Base-by-base conservation (phyloP, 352 stramenopile genomes). In the Phytophthora macrochlamydospora region DNA sequence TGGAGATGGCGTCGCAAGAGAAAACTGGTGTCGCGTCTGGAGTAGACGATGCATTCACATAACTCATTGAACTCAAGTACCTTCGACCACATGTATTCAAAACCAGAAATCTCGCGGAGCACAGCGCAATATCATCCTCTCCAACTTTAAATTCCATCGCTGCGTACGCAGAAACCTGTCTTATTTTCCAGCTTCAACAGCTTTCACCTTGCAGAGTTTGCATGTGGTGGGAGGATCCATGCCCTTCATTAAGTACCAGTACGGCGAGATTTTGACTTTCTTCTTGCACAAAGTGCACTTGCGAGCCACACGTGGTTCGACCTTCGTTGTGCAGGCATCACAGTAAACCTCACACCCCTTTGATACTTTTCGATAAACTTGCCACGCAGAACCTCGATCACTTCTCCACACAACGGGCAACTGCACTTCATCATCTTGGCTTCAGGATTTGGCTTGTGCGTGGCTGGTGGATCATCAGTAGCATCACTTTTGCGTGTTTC, bases 1-100 rank as follows among this genome's bases (percentile, higher is more conserved):
- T 96, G 88, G 88, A 83, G 88, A n/a, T 94, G 88, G 86, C 85
- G 88, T 32, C 85, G 87, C 43, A 93, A 94, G 66, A 81, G 88
- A 28, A 96, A 96, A 61, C 78, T 94, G 43, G 72, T 96, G 8
- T 92, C 88, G 5, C 83, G 88, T 32, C 63, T 96, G 24, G 85
- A 94, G 70, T 93, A 72, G 72, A n/a, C 31, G 24, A 52, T 31
- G 37, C 6, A 28, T 13, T 11, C 2, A 51, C 8, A 24, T 24
- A 24, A 24, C 18, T 24, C 18, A 24, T 24, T 24, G 18, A 24
- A 24, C 0, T 24, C 18, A 24, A 24, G 0, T 24, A 24, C 18
- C 18, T 24, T 24, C 18, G 18, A 24, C 18, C 18, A 24, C 18
- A 24, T 24, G 18, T 24, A 24, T 24, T 24, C 18, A 24, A 24